phyloP scores from a whole-genome alignment of 2,329 filamentous ascomycete genomes.

The Bipolaris sorokiniana region DNA sequence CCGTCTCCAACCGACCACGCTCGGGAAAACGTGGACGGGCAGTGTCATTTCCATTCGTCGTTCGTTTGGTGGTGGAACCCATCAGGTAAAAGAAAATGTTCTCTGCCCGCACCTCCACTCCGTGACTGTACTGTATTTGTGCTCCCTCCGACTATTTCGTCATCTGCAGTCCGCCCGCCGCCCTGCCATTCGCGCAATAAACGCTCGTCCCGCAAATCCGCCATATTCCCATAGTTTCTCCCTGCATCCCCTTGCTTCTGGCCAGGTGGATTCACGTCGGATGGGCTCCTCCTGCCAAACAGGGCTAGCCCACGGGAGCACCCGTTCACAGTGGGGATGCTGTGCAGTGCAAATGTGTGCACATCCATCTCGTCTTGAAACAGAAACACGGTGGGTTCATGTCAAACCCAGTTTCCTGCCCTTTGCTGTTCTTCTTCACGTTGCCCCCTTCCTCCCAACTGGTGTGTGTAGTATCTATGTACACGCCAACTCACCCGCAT shows the following conservation, averaged over 20 bases:
- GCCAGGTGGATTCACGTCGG: background rate
- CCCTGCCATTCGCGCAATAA: background rate
- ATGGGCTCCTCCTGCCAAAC: slow-evolving; percentile 3
- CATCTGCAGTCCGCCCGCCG: background rate
- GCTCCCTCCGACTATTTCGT: background rate
- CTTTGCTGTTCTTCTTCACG: too few species aligned
- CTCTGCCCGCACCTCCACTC: background rate
- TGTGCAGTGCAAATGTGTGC: slow-evolving; percentile 3
- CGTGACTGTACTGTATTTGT: slow-evolving; percentile 1
- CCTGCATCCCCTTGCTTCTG: background rate
- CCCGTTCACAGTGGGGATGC: slow-evolving; percentile 21
- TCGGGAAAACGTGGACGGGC: slow-evolving; percentile 22
- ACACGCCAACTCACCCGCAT: background rate
- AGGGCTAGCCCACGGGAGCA: slow-evolving; percentile 32
- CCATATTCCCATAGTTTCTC: background rate
- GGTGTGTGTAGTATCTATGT: background rate
- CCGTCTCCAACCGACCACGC: slow-evolving; percentile 17
- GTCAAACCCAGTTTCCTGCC: background rate
- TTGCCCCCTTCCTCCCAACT: too few species aligned
- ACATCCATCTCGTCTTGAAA: slow-evolving; percentile 17
- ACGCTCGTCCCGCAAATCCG: background rate
- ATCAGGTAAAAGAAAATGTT: slow-evolving; percentile 14
- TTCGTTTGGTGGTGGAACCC: slow-evolving; percentile 19
- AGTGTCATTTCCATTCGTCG: slow-evolving; percentile 23
- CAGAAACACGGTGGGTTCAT: background rate